These are phyloP conservation scores for Gremmenia infestans DNA, from an alignment of 2,329 filamentous ascomycete genomes.

Conservation along the genomic window DNA sequence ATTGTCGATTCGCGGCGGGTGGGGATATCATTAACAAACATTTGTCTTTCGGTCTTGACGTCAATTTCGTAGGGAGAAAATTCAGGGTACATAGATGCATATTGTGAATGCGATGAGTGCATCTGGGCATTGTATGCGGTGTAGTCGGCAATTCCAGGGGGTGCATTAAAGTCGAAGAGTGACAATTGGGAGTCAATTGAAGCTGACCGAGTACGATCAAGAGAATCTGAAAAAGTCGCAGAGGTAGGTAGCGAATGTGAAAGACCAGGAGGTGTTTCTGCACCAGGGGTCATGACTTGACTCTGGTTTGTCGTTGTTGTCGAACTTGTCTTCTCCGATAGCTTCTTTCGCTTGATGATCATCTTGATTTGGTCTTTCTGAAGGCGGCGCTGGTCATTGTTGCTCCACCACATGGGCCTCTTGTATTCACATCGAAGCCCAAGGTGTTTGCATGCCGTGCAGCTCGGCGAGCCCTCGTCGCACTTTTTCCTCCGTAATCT, in stretches of 20 bases:
- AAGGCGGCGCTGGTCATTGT: conserved; percentile 74
- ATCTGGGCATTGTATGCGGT: conserved; percentile 59
- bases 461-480: conserved; percentile 58
- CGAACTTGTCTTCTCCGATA: conserved; percentile 70
- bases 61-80: conserved; percentile 87
- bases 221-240: conserved; percentile 70
- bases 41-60: conserved; percentile 91
- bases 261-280: conserved; percentile 67
- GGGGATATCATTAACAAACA: conserved; percentile 87
- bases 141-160: conserved; percentile 48
- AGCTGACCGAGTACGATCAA: conserved; percentile 66
- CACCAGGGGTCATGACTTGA: conserved; percentile 43
- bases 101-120: conserved; percentile 46
- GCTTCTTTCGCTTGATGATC: conserved; percentile 95
- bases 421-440: conserved; percentile 93
- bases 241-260: conserved; percentile 79
- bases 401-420: conserved; percentile 95
- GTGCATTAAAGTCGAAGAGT: conserved; percentile 67
- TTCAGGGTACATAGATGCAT: conserved; percentile 43
- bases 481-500: conserved; percentile 64
- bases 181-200: conserved; percentile 79
- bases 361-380: conserved; percentile 97
- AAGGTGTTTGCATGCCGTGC: conserved; percentile 63
- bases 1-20: conserved; percentile 81
- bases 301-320: conserved; percentile 34